phyloP scores from a whole-genome alignment of 305 asterid genomes.

The Striga hermonthica region DNA sequence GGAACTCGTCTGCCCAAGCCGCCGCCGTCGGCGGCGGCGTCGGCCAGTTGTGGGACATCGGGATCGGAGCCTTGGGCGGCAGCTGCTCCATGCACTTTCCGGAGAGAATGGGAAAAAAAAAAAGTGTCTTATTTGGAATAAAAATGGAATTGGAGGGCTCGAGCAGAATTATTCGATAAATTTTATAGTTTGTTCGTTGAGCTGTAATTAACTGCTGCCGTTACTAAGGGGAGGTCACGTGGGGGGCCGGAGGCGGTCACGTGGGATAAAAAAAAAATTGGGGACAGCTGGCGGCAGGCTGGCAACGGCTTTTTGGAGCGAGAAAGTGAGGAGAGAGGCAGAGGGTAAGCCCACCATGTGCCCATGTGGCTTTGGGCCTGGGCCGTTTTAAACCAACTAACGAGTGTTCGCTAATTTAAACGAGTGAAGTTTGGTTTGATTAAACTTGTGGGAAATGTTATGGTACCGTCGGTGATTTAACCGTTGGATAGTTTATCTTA shows the following conservation, averaged over 20 bases:
- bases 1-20: constrained; percentile 75
- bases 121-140: no score
- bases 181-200: not conserved
- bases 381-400: no score
- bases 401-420: no score
- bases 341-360: constrained; percentile 58
- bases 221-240: constrained; percentile 24
- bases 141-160: no score
- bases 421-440: no score
- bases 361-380: constrained; percentile 40
- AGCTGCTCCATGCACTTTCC: constrained; percentile 58
- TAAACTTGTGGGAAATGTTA: no score
- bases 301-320: constrained; percentile 34
- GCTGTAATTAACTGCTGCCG: constrained; percentile 5
- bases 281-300: constrained; percentile 94
- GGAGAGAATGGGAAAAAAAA: no score
- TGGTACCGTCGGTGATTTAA: no score
- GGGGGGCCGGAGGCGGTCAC: constrained; percentile 25
- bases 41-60: constrained; percentile 69
- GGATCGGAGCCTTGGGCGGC: constrained; percentile 67
- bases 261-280: no score
- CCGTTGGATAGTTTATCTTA: no score
- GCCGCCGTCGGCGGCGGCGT: constrained; percentile 42
- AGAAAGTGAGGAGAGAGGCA: constrained; percentile 1
- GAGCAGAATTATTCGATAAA: no score